Conservation (phyloP, 2,329 filamentous ascomycete species). For the Cytospora piceae region DNA sequence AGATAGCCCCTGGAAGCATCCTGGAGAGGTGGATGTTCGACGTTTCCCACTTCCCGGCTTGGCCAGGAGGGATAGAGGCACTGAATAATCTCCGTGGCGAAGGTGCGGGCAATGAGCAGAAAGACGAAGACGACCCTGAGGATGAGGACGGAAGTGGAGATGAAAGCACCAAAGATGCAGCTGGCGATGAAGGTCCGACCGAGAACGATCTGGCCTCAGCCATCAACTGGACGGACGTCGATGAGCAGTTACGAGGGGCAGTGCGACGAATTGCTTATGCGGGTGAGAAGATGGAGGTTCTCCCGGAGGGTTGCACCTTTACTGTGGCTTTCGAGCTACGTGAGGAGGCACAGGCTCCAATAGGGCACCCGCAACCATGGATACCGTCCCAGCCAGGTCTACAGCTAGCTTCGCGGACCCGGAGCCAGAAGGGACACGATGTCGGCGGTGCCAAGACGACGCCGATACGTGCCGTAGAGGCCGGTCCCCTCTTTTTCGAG, state of each 20-base stretch:
- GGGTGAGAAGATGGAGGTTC: constrained; percentile 56
- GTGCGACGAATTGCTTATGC: constrained; percentile 65
- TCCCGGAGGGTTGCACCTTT: constrained; percentile 72
- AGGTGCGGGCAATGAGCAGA: constrained; percentile 32
- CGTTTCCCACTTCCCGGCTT: constrained; percentile 54
- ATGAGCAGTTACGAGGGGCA: constrained; percentile 73
- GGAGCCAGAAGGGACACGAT: constrained; percentile 39
- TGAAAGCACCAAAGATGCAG: constrained; percentile 19
- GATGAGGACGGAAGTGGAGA: constrained; percentile 26
- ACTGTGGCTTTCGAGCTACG: constrained; percentile 76
- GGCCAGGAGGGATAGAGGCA: constrained; percentile 42
- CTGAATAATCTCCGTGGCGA: constrained; percentile 36
- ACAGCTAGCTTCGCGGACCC: constrained; percentile 44
- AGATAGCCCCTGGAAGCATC: constrained; percentile 43
- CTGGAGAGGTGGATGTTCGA: constrained; percentile 67
- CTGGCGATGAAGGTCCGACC: constrained; percentile 18
- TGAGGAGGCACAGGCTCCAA: constrained; percentile 61
- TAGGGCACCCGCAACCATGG: constrained; percentile 65
- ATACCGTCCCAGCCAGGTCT: constrained; percentile 57
- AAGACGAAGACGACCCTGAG: constrained; percentile 33
- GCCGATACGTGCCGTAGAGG: constrained; percentile 57
- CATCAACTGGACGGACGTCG: constrained; percentile 63
- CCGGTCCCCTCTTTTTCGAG: constrained; percentile 67
- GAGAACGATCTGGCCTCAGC: constrained; percentile 30
- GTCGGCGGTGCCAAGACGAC: constrained; percentile 48